Conservation (phyloP, 345 rosid genomes). For the Citrus cavaleriei region DNA sequence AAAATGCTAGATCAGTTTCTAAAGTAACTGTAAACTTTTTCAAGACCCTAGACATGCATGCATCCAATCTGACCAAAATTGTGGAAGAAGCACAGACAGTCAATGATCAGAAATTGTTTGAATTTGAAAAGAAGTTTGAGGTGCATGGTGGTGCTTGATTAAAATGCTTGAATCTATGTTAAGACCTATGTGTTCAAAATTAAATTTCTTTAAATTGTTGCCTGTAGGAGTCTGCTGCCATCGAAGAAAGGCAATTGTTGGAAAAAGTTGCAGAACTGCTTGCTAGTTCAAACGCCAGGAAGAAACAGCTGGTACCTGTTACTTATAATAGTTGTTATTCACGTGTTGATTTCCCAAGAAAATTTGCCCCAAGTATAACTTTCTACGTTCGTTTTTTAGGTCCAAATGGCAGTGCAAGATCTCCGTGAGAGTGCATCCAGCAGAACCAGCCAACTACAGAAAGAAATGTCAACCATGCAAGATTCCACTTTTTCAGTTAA, state of each 20-base stretch:
- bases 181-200: background rate
- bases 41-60: conserved; percentile 68
- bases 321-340: background rate
- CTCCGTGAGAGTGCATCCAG: conserved; percentile 69
- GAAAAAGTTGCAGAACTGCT: conserved; percentile 91
- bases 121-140: conserved; percentile 92
- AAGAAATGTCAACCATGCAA: conserved; percentile 93
- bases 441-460: conserved; percentile 69
- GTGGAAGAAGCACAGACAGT: conserved; percentile 81
- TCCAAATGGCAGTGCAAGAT: conserved; percentile 85
- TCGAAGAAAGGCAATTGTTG: conserved; percentile 79
- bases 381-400: conserved; percentile 35
- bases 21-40: conserved; percentile 74
- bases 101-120: conserved; percentile 69
- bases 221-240: conserved; percentile 78
- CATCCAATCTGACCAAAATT: conserved; percentile 59
- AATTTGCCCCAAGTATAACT: conserved; percentile 7
- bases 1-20: conserved; percentile 78
- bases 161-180: conserved; percentile 8
- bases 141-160: conserved; percentile 31
- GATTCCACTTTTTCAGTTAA: conserved; percentile 71
- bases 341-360: background rate
- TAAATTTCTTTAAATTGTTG: conserved; percentile 4
- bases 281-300: conserved; percentile 75
- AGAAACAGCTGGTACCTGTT: conserved; percentile 71